Evolutionary conservation across 306 rosid species (phyloP).

Genomic region (Acacia acuminata): DNA sequence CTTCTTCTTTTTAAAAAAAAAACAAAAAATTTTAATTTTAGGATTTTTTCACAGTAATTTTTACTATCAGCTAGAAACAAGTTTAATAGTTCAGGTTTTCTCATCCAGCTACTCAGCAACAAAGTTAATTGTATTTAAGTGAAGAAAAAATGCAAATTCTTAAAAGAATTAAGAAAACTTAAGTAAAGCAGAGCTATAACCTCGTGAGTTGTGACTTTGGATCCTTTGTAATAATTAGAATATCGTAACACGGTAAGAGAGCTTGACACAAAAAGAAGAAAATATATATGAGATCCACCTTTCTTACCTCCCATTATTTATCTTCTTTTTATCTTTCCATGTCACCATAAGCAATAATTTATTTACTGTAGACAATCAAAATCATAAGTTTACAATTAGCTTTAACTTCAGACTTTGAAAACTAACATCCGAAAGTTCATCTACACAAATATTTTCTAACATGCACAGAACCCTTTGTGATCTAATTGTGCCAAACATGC

Average conservation of each 20-base stretch:
- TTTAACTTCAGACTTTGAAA: neutral
- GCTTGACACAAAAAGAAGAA: neutral
- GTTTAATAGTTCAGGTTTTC: neutral
- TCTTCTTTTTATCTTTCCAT: neutral
- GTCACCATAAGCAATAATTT: neutral
- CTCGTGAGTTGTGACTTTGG: neutral
- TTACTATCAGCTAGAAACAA: neutral
- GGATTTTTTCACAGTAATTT: neutral
- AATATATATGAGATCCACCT: neutral
- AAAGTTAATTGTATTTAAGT: neutral
- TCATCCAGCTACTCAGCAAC: neutral
- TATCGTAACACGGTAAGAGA: too few relatives aligned
- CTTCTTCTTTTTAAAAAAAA: too few relatives aligned
- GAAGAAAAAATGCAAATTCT: slow-evolving; percentile 7
- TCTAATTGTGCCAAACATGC: slow-evolving; percentile 5
- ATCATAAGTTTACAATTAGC: neutral
- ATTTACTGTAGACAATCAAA: neutral
- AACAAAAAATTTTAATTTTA: too few relatives aligned
- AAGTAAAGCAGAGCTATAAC: neutral
- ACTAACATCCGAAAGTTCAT: neutral
- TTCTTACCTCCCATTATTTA: neutral
- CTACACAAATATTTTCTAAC: slow-evolving; percentile 20
- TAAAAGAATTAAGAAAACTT: neutral
- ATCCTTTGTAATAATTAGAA: neutral
- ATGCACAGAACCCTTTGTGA: slow-evolving; percentile 14